These are phyloP conservation scores for Linderniella brevidens DNA, from an alignment of 257 asterid species.

Conservation along the genomic window DNA sequence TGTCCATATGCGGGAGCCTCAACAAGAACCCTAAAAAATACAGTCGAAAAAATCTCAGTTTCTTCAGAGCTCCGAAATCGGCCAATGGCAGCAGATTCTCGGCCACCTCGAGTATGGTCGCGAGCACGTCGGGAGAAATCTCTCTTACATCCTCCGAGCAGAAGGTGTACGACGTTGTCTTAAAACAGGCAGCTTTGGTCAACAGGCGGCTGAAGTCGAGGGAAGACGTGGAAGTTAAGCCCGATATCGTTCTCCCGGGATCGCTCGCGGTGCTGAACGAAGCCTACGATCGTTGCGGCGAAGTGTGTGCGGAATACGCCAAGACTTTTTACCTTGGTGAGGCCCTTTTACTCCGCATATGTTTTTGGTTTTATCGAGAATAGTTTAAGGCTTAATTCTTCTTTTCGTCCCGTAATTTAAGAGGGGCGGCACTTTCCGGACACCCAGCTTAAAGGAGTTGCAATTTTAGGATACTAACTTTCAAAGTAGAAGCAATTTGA, in stretches of 20 bases:
- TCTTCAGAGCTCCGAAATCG: conserved; percentile 20
- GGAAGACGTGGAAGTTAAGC: conserved; percentile 53
- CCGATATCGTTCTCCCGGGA: conserved; percentile 51
- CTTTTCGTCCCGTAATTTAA: too few species aligned
- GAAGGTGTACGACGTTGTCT: conserved; percentile 82
- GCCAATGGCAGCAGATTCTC: conserved; percentile 23
- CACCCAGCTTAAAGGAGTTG: too few species aligned
- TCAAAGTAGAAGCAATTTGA: too few species aligned
- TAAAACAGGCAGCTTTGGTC: conserved; percentile 87
- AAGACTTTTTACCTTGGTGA: conserved; percentile 93
- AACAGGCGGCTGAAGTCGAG: conserved; percentile 9
- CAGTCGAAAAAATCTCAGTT: conserved; percentile 16
- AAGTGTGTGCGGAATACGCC: conserved; percentile 96
- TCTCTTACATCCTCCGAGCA: conserved; percentile 55
- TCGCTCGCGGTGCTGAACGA: conserved; percentile 49
- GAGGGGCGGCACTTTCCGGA: too few species aligned
- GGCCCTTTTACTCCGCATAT: conserved; percentile 15
- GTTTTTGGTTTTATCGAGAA: too few species aligned
- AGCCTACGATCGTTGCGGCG: conserved; percentile 91
- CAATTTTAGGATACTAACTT: too few species aligned
- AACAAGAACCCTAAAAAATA: conserved; percentile 24
- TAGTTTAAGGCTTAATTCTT: too few species aligned
- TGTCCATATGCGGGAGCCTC: conserved; percentile 18
- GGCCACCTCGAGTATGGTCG: conserved; percentile 35
- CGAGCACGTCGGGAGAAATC: conserved; percentile 61